phyloP scores from a whole-genome alignment of 2,329 filamentous ascomycete species.

The Fusarium setosum region DNA sequence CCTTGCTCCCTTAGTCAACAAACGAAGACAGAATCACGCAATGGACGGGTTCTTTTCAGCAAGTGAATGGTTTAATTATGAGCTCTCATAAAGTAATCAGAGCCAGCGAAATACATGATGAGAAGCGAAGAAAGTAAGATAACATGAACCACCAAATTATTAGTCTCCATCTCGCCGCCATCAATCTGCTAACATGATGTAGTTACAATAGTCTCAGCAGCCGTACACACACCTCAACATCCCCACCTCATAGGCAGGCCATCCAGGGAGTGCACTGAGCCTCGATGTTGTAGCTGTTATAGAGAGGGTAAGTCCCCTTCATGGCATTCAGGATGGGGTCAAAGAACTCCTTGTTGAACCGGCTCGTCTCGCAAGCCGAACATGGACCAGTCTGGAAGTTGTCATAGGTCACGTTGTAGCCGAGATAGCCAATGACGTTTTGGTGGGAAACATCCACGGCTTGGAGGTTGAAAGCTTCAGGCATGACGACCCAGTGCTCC shows the following conservation, averaged over 20 bases:
- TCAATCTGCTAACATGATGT: conserved; percentile 15
- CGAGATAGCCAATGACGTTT: conserved; percentile 48
- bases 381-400: conserved; percentile 51
- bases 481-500: conserved; percentile 53
- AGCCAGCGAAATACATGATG: conserved; percentile 32
- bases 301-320: conserved; percentile 52
- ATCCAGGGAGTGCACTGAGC: conserved; percentile 54
- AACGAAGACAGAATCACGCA: background rate
- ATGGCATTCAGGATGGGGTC: conserved; percentile 51
- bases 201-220: conserved; percentile 7
- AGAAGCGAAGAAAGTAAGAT: conserved; percentile 29
- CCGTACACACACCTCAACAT: background rate
- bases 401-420: conserved; percentile 53
- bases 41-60: background rate
- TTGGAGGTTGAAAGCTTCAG: conserved; percentile 50
- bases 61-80: conserved; percentile 1
- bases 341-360: conserved; percentile 52
- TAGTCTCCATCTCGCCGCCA: conserved; percentile 12
- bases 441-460: conserved; percentile 48
- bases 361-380: conserved; percentile 48
- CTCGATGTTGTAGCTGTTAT: conserved; percentile 51
- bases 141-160: conserved; percentile 33
- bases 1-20: background rate
- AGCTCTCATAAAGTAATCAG: conserved; percentile 19
- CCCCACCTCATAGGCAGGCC: conserved; percentile 39